Conservation (phyloP, 108 stramenopile genomes). For the Nitzschia sp. region DNA sequence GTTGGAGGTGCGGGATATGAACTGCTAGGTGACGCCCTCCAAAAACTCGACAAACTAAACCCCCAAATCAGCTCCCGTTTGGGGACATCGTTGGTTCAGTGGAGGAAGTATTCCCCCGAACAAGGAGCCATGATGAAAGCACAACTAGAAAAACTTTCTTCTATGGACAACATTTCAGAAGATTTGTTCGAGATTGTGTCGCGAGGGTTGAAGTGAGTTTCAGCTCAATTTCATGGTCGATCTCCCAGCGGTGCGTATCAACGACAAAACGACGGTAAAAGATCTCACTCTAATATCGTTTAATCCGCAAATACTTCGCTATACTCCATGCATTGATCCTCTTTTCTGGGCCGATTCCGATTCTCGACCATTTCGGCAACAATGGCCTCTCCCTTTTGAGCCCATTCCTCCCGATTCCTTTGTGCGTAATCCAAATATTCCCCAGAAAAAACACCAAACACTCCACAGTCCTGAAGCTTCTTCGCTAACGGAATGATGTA, state of each 20-base stretch:
- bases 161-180: conserved; percentile 62
- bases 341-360: no score
- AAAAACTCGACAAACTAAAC: conserved; percentile 85
- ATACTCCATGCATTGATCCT: no score
- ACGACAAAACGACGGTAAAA: no score
- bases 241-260: no score
- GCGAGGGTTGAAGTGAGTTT: conserved; percentile 57
- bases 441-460: not conserved
- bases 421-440: conserved; percentile 12
- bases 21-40: conserved; percentile 80
- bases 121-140: conserved; percentile 80
- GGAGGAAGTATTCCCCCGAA: conserved; percentile 75
- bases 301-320: no score
- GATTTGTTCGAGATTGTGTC: conserved; percentile 85
- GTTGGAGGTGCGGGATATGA: conserved; percentile 82
- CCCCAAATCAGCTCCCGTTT: conserved; percentile 89
- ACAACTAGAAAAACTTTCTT: conserved; percentile 60
- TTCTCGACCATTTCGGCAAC: not conserved
- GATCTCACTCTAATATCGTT: no score
- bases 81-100: conserved; percentile 70
- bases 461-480: conserved; percentile 9
- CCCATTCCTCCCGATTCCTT: conserved; percentile 10
- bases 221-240: no score
- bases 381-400: conserved; percentile 1
- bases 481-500: conserved; percentile 6